Base-by-base conservation (phyloP, 176 grass and related monocot species). In the Echinochloa phyllopogon region DNA sequence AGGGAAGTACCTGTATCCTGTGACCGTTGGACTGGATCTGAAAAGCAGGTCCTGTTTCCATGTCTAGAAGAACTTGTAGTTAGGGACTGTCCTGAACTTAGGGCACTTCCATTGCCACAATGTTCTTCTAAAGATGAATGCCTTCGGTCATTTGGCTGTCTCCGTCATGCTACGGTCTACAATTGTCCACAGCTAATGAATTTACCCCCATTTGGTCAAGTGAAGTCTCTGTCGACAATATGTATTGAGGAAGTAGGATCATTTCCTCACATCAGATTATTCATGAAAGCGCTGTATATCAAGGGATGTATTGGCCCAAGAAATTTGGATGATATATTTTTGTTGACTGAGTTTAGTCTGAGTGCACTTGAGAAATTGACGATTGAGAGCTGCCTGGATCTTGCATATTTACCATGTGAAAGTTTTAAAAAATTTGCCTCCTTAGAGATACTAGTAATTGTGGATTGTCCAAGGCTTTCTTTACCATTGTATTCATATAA, bases 361-460 rank as follows among this genome's bases (percentile, higher is more conserved):
- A 13, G 21, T 70, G 21, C 24, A 45, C 21, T 70, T 45, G 40
- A 70, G 41, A 70, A 70, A 70, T 70, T 70, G 14, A 45, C 41
- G 42, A 70, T 70, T 45, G 67, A 70, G 67, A 70, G 67, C 67
- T 70, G 67, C 67, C 9, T 70, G 67, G 66, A 70, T 45, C 67
- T 70, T 70, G 40, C 10, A 45, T 13, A 70, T 45, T 45, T 70
- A 21, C 41, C 67, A 45, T 70, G 41, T 70, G 67, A 70, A 70
- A 70, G 17, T 13, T 70, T 45, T 70, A 45, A 41, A 10, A 70
- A 70, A 45, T 44, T 70, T 41, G 41, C 23, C 40, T 69, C 67
- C 1, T 69, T 69, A 70, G 67, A 70, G 41, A 45, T 5, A 21
- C 42, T 70, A 41, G 67, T 70, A 70, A 42, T 70, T 45, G 67